Base-by-base conservation (phyloP, 345 rosid species). In the Conringia planisiliqua region DNA sequence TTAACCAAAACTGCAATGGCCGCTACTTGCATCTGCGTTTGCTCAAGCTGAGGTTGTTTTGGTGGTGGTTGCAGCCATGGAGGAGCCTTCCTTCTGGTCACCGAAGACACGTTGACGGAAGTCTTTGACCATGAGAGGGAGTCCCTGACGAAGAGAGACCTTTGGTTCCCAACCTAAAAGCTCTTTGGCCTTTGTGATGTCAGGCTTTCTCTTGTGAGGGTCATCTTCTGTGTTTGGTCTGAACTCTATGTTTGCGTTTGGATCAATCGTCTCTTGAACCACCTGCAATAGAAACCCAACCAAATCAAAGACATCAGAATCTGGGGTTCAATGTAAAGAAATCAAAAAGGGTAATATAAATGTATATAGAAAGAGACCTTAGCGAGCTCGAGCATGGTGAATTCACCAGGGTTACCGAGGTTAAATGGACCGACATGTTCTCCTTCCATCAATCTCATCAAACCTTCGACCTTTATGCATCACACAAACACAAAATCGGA, bases 371-470 rank as follows among this genome's bases (percentile, higher is more conserved):
- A 52, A 17, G 42, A 54, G 46, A 93, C 98, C 96, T 92, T 72
- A 11, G 99, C 99, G 3, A 95, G 98, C 74, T 92, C 98, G 65
- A 95, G 92, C 99, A 96, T 96, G 77, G 99, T 96, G 82, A 96
- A 96, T 90, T 96, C 99, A 50, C 99, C 99, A 0, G 99, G 99
- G 77, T 96, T 96, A 35, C 99, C 99, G 27, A 96, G 96, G 81
- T 96, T 96, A 80, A 96, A 95, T 47, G 98, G 99, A 3, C 97
- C 99, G 5, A 92, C 97, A 22, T 92, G 96, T 48, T 95, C 93
- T 10, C 99, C 92, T 85, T 95, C 99, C 99, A 95, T 92, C 66
- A 95, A 75, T 29, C 98, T 90, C 84, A 92, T 86, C 61, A 92
- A 82, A 68, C 99, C 98, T 79, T 95, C 99, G 4, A 95, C 98